Conservation (phyloP, 352 stramenopile species). For the Pythium rhizo-oryzae region DNA sequence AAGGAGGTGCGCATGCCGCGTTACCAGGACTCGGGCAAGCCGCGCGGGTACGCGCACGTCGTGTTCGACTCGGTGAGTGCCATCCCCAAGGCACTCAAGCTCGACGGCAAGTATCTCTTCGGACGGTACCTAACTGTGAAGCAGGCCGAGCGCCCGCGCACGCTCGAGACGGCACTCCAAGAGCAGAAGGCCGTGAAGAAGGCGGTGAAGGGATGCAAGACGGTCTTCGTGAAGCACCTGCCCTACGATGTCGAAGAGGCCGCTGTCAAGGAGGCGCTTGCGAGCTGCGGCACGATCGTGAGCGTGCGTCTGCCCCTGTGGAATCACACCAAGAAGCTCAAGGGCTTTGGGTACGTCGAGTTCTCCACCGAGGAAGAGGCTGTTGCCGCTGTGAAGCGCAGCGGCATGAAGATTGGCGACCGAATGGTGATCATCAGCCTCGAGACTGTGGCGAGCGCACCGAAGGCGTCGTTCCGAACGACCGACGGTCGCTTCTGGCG, state of each 20-base stretch:
- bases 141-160: constrained; percentile 69
- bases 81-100: constrained; percentile 78
- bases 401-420: constrained; percentile 86
- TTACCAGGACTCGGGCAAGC: constrained; percentile 90
- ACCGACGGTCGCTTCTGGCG: constrained; percentile 86
- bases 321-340: constrained; percentile 94
- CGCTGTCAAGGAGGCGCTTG: constrained; percentile 83
- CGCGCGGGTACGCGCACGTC: constrained; percentile 92
- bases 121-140: constrained; percentile 91
- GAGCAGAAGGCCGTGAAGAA: constrained; percentile 74
- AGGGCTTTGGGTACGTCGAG: constrained; percentile 97
- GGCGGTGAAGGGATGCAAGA: constrained; percentile 84
- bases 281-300: constrained; percentile 86
- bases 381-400: constrained; percentile 65
- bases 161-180: constrained; percentile 67
- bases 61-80: constrained; percentile 85
- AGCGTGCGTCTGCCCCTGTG: constrained; percentile 94
- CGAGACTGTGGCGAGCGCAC: constrained; percentile 82
- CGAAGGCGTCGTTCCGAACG: constrained; percentile 92
- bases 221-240: constrained; percentile 87
- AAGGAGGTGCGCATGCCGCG: constrained; percentile 94
- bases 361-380: constrained; percentile 83
- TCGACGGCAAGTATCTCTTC: constrained; percentile 90
- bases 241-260: constrained; percentile 89
- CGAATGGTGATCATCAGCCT: constrained; percentile 93